Evolutionary conservation across 2,329 filamentous ascomycete species (phyloP).

Genomic region (Xylaria sp.): DNA sequence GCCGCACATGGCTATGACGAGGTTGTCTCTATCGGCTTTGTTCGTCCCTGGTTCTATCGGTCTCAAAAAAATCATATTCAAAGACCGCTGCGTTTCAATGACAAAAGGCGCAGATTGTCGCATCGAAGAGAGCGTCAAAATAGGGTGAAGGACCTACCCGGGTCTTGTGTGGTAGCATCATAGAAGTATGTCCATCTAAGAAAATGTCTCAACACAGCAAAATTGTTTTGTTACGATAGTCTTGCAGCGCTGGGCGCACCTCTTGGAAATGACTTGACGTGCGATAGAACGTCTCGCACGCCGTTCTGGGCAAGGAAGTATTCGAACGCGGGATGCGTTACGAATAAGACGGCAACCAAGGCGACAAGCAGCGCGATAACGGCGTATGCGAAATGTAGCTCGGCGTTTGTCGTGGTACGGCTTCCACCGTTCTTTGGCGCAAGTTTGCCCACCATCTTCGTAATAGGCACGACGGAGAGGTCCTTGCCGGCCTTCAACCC

Average conservation of each 20-base stretch:
- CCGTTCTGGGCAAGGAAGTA: slow-evolving; percentile 23
- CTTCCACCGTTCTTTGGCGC: slow-evolving; percentile 28
- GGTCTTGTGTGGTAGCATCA: too few relatives aligned
- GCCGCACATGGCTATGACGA: too few relatives aligned
- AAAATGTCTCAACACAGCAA: not conserved
- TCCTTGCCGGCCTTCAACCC: slow-evolving; percentile 30
- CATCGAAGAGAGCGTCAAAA: too few relatives aligned
- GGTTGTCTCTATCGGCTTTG: too few relatives aligned
- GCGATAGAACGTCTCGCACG: slow-evolving; percentile 22
- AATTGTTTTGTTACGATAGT: not conserved
- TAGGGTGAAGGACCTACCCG: too few relatives aligned
- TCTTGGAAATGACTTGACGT: slow-evolving; percentile 14
- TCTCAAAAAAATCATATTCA: too few relatives aligned
- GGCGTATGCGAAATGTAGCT: slow-evolving; percentile 16
- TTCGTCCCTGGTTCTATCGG: too few relatives aligned
- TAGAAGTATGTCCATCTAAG: not conserved
- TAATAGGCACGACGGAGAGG: slow-evolving; percentile 33
- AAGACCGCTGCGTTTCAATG: too few relatives aligned
- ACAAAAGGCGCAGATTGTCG: too few relatives aligned
- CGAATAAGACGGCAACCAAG: slow-evolving; percentile 23
- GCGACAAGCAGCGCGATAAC: slow-evolving; percentile 14
- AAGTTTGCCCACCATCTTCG: slow-evolving; percentile 37
- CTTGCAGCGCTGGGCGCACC: slow-evolving; percentile 11
- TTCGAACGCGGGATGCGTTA: slow-evolving; percentile 27
- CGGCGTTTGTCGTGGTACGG: slow-evolving; percentile 3